phyloP scores from a whole-genome alignment of 202 grass and related monocot genomes.

The Setaria italica region DNA sequence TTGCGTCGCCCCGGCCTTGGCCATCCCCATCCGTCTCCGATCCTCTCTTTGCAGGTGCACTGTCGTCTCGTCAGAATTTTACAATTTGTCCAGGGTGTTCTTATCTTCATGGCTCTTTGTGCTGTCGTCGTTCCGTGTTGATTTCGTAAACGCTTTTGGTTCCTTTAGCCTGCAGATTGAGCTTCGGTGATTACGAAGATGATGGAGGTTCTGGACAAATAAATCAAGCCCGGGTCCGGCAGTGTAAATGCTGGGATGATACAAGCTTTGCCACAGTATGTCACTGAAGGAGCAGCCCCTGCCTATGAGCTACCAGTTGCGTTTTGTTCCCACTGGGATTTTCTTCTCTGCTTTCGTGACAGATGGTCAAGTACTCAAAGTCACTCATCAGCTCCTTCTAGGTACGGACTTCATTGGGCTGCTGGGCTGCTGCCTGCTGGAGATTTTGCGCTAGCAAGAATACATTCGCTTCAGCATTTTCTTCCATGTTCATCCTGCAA shows the following conservation, averaged over 20 bases:
- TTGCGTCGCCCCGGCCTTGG: neutral
- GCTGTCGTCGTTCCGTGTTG: neutral
- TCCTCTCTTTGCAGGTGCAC: neutral
- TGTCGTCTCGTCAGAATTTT: neutral
- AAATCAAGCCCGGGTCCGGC: neutral
- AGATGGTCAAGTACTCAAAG: too few relatives aligned
- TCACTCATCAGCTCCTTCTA: too few relatives aligned
- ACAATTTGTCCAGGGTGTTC: neutral
- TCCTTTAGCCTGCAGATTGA: neutral
- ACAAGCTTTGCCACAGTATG: neutral
- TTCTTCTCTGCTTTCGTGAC: neutral
- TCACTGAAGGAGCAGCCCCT: neutral
- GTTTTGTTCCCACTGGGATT: neutral
- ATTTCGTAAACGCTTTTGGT: neutral
- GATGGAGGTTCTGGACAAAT: neutral
- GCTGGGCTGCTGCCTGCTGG: too few relatives aligned
- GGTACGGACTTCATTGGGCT: too few relatives aligned
- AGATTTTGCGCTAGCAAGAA: too few relatives aligned
- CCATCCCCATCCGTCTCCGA: neutral
- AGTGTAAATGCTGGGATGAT: neutral
- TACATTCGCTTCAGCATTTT: too few relatives aligned
- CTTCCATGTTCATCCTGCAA: too few relatives aligned
- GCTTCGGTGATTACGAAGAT: neutral
- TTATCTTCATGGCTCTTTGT: neutral
- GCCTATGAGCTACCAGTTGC: neutral